A percentile compares a stretch with the other conserved stretches of the same genome.
These are phyloP conservation scores for Hypoxylon sp. DNA, from an alignment of 2,329 filamentous ascomycete species.

Conservation along the genomic window DNA sequence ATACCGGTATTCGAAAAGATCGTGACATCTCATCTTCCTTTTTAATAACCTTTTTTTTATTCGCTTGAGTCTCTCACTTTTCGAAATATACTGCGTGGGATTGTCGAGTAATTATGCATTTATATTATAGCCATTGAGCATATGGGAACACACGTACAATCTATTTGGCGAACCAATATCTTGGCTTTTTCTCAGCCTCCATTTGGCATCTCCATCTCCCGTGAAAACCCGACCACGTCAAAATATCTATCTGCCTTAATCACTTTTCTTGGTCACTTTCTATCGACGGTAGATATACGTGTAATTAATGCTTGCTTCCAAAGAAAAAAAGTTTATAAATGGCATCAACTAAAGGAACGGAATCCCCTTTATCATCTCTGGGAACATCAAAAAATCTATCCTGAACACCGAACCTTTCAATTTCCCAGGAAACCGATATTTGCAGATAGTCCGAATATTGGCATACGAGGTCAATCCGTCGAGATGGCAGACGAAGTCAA, in stretches of 20 bases:
- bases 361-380: no score
- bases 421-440: neutral
- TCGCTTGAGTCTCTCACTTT: no score
- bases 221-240: conserved; percentile 23
- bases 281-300: conserved; percentile 8
- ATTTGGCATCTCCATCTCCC: conserved; percentile 7
- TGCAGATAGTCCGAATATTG: conserved; percentile 1
- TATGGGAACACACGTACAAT: conserved; percentile 10
- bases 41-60: no score
- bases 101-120: conserved; percentile 11
- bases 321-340: no score
- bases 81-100: no score
- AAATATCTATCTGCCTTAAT: conserved; percentile 20
- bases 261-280: conserved; percentile 1
- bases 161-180: conserved; percentile 19
- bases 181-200: conserved; percentile 28
- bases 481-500: conserved; percentile 39
- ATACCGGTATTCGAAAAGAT: no score
- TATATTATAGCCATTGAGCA: conserved; percentile 11
- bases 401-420: no score
- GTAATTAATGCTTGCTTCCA: conserved; percentile 9
- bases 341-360: no score
- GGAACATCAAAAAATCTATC: no score
- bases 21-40: no score
- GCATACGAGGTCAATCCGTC: neutral